phyloP scores from a whole-genome alignment of 164 flowering plant genomes.

The Sextonia rubra region DNA sequence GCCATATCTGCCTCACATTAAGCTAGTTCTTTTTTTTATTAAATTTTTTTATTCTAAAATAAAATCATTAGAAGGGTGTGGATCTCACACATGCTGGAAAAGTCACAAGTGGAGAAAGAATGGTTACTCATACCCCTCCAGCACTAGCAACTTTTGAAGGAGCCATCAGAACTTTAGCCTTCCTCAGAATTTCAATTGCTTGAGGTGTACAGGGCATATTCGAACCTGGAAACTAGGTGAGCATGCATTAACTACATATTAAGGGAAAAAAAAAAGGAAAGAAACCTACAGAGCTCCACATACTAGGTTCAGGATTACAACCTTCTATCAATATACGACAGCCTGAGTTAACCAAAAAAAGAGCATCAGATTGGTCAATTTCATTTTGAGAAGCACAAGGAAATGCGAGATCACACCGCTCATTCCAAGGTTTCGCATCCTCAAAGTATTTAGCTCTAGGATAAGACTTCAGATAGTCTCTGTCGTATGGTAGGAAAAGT shows the following conservation, averaged over 20 bases:
- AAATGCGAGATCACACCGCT: slow-evolving; percentile 94
- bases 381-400: slow-evolving; percentile 98
- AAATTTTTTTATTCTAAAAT: no score
- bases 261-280: background rate
- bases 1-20: background rate
- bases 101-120: no score
- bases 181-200: slow-evolving; percentile 84
- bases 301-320: slow-evolving; percentile 19
- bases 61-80: no score
- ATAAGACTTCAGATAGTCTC: slow-evolving; percentile 94
- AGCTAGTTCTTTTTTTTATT: background rate
- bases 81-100: no score
- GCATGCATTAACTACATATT: background rate
- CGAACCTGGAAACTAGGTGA: slow-evolving; percentile 55
- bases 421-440: slow-evolving; percentile 96
- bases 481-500: slow-evolving; percentile 21
- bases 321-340: slow-evolving; percentile 95
- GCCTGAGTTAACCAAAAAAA: slow-evolving; percentile 86
- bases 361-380: slow-evolving; percentile 91
- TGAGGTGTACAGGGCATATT: slow-evolving; percentile 96
- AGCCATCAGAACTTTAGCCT: slow-evolving; percentile 85
- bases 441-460: slow-evolving; percentile 92
- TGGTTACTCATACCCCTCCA: slow-evolving; percentile 68
- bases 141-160: slow-evolving; percentile 98
- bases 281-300: background rate